Evolutionary conservation across 106 monocot genomes (phyloP).

Genomic region (Alisma plantagoaquatica): DNA sequence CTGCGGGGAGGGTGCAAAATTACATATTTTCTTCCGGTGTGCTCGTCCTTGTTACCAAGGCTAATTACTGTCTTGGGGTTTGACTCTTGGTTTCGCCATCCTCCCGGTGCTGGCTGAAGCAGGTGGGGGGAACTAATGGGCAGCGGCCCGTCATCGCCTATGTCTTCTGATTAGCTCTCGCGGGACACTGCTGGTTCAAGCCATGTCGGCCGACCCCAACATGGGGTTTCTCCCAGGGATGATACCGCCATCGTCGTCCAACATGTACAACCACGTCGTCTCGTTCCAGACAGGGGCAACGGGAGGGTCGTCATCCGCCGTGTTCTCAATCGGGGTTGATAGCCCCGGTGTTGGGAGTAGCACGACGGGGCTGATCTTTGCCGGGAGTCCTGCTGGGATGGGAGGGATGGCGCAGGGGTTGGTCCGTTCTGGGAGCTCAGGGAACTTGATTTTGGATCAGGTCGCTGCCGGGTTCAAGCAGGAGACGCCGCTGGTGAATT

Average conservation of each 20-base stretch:
- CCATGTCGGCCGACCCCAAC: constrained; percentile 56
- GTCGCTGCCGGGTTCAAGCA: constrained; percentile 29
- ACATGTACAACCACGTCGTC: constrained; percentile 28
- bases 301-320: constrained; percentile 11
- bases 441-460: constrained; percentile 8
- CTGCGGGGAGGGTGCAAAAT: too few relatives aligned
- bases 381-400: constrained; percentile 18
- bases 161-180: too few relatives aligned
- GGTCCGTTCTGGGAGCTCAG: constrained; percentile 15
- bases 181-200: too few relatives aligned
- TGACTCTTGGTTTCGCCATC: too few relatives aligned
- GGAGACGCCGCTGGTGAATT: constrained; percentile 30
- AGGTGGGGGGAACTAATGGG: too few relatives aligned
- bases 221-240: constrained; percentile 36
- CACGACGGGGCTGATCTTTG: constrained; percentile 16
- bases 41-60: too few relatives aligned
- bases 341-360: constrained; percentile 12
- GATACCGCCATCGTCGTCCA: constrained; percentile 31
- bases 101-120: too few relatives aligned
- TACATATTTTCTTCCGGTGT: too few relatives aligned
- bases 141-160: too few relatives aligned
- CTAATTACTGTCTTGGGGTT: too few relatives aligned
- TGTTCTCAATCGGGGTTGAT: constrained; percentile 18
- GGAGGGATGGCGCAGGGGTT: constrained; percentile 14
- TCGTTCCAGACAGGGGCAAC: constrained; percentile 45